A percentile compares a stretch with the other conserved stretches of the same genome.
phyloP scores from a whole-genome alignment of 1,284 basidiomycete genomes.

The Sanghuangporus baumii region DNA sequence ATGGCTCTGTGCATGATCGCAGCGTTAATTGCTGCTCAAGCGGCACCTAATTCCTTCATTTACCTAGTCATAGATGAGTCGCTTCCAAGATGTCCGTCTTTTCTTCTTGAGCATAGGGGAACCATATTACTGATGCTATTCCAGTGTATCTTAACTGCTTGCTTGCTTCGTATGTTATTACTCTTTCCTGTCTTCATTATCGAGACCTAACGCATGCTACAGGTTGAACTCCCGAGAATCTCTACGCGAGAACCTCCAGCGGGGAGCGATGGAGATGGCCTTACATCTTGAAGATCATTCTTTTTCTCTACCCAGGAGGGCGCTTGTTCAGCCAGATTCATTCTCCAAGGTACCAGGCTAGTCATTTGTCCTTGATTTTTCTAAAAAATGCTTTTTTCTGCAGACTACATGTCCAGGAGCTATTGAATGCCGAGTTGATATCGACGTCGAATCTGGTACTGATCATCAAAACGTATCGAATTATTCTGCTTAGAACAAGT shows the following conservation, averaged over 20 bases:
- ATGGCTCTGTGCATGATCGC: slow-evolving; percentile 23
- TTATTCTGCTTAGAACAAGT: too few relatives aligned
- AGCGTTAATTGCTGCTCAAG: not conserved
- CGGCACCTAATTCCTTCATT: slow-evolving; percentile 10
- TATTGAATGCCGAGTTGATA: not conserved
- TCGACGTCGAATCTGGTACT: not conserved
- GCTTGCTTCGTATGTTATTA: not conserved
- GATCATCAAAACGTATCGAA: too few relatives aligned
- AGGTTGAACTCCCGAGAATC: too few relatives aligned
- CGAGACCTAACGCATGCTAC: too few relatives aligned
- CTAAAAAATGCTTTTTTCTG: too few relatives aligned
- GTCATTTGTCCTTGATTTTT: too few relatives aligned
- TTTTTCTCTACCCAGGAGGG: not conserved
- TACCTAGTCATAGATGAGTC: slow-evolving; percentile 5
- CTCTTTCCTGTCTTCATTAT: not conserved
- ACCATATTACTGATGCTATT: not conserved
- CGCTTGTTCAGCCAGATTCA: too few relatives aligned
- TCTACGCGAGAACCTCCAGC: too few relatives aligned
- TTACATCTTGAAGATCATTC: too few relatives aligned
- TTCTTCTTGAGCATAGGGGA: not conserved
- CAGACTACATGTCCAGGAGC: not conserved
- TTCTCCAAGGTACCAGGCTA: too few relatives aligned
- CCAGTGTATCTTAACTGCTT: slow-evolving; percentile 1
- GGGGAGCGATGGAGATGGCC: too few relatives aligned
- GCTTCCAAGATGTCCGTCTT: slow-evolving; percentile 2